A percentile compares a stretch with the other conserved stretches of the same genome.
phyloP scores from a whole-genome alignment of 2,329 filamentous ascomycete species.

The Intubia oerlemansii region DNA sequence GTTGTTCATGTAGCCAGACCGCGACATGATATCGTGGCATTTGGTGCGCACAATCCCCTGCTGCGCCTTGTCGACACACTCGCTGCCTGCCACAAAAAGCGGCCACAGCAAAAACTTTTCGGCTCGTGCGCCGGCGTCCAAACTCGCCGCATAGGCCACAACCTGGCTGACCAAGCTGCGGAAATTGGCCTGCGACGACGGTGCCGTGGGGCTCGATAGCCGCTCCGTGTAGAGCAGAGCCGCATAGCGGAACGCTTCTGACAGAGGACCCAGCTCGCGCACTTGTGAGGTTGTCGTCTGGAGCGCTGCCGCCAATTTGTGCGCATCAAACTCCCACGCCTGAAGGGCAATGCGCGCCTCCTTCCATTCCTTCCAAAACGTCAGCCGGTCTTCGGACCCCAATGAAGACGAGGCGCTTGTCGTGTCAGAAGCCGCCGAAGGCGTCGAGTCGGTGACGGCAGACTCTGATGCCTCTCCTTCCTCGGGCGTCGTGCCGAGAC shows the following conservation, averaged over 20 bases:
- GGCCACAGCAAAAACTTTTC: conserved; percentile 91
- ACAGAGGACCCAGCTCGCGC: conserved; percentile 59
- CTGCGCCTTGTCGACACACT: conserved; percentile 66
- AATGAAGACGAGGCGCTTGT: too few relatives aligned
- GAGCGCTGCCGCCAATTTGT: too few relatives aligned
- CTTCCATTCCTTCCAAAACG: conserved; percentile 79
- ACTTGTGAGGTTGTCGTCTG: too few relatives aligned
- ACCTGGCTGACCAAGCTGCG: conserved; percentile 67
- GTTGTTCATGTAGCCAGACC: conserved; percentile 88
- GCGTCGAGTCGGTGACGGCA: too few relatives aligned
- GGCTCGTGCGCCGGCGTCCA: conserved; percentile 48
- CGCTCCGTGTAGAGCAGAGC: conserved; percentile 81
- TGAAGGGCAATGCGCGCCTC: conserved; percentile 56
- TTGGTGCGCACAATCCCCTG: conserved; percentile 59
- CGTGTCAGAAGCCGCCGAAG: too few relatives aligned
- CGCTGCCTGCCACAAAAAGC: conserved; percentile 72
- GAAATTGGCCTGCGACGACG: conserved; percentile 56
- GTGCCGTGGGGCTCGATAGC: conserved; percentile 53
- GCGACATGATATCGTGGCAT: conserved; percentile 68
- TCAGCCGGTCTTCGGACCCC: conserved; percentile 29
- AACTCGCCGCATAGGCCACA: conserved; percentile 61
- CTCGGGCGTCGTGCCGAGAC: too few relatives aligned
- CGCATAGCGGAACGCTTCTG: conserved; percentile 75
- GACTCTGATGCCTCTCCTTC: too few relatives aligned
- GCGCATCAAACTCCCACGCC: conserved; percentile 64